Evolutionary conservation across 345 rosid species (phyloP).

Genomic region (Microcos paniculata): DNA sequence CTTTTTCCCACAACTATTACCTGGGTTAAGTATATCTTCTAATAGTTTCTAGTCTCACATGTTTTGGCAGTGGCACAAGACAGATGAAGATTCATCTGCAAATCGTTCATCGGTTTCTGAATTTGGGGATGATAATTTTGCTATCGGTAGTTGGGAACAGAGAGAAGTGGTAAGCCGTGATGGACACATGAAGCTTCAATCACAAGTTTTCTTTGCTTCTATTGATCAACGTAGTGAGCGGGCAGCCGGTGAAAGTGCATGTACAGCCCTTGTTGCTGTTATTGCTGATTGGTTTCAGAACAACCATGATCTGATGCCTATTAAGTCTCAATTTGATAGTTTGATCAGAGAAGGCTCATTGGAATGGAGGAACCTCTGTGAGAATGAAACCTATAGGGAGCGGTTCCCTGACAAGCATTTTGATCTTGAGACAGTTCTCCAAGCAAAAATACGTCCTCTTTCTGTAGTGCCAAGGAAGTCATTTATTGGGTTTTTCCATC

Average conservation of each 20-base stretch:
- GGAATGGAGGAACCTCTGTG: constrained; percentile 93
- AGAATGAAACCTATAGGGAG: constrained; percentile 65
- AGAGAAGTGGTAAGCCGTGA: constrained; percentile 85
- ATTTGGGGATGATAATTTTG: constrained; percentile 92
- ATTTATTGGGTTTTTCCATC: constrained; percentile 90
- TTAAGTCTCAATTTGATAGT: constrained; percentile 87
- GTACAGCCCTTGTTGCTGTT: constrained; percentile 93
- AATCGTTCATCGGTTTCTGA: constrained; percentile 68
- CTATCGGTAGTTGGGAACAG: constrained; percentile 84
- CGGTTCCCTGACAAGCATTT: constrained; percentile 93
- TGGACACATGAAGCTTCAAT: constrained; percentile 80
- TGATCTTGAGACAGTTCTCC: constrained; percentile 89
- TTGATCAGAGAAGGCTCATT: constrained; percentile 91
- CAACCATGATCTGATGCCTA: constrained; percentile 75
- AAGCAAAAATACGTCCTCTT: constrained; percentile 78
- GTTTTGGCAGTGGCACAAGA: constrained; percentile 62
- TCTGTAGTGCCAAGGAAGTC: constrained; percentile 70
- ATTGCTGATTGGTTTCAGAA: constrained; percentile 91
- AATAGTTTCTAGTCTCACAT: not conserved
- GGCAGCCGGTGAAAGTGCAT: constrained; percentile 97
- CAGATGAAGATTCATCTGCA: constrained; percentile 62
- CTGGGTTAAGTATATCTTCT: not conserved
- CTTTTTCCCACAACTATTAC: constrained; percentile 6
- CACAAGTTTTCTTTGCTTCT: constrained; percentile 80
- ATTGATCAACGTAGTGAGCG: constrained; percentile 92